These are phyloP conservation scores for Chaetomium sp. DNA, from an alignment of 2,329 filamentous ascomycete species.

Conservation along the genomic window DNA sequence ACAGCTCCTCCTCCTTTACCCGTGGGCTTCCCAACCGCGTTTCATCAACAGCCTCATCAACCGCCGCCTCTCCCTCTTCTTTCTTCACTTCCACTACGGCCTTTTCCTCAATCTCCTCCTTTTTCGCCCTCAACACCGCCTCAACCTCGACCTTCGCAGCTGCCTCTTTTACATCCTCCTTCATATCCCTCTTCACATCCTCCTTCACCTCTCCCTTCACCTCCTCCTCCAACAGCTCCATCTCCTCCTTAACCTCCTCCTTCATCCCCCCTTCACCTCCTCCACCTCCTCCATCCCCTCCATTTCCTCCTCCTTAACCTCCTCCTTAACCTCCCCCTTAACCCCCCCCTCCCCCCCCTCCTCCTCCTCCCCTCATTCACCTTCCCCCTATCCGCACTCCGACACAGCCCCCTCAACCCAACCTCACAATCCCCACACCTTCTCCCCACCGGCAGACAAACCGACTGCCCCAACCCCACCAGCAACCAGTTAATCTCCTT, in stretches of 20 bases:
- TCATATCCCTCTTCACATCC: constrained; percentile 43
- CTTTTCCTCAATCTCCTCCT: not conserved
- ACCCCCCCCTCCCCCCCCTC: constrained; percentile 26
- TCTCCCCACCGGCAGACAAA: constrained; percentile 78
- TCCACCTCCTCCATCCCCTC: constrained; percentile 37
- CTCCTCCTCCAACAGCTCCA: not conserved
- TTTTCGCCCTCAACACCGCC: not conserved
- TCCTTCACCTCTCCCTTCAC: constrained; percentile 56
- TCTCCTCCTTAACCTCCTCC: not conserved
- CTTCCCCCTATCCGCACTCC: constrained; percentile 67
- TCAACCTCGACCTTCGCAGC: not conserved
- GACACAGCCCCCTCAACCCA: constrained; percentile 74
- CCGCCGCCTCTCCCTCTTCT: not conserved
- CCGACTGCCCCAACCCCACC: constrained; percentile 84
- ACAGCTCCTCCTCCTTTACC: constrained; percentile 5
- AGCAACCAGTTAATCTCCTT: constrained; percentile 89
- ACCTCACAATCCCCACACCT: constrained; percentile 86
- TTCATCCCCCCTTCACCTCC: constrained; percentile 23
- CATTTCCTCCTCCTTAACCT: constrained; percentile 15
- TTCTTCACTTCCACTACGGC: not conserved
- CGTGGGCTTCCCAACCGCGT: not conserved
- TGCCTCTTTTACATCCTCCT: not conserved
- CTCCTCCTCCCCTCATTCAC: constrained; percentile 57
- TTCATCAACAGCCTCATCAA: constrained; percentile 1
- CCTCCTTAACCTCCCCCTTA: constrained; percentile 35